A percentile compares a stretch with the other conserved stretches of the same genome.
These are phyloP conservation scores for Cylindrotheca fusiformis DNA, from an alignment of 108 stramenopile genomes.

Conservation along the genomic window DNA sequence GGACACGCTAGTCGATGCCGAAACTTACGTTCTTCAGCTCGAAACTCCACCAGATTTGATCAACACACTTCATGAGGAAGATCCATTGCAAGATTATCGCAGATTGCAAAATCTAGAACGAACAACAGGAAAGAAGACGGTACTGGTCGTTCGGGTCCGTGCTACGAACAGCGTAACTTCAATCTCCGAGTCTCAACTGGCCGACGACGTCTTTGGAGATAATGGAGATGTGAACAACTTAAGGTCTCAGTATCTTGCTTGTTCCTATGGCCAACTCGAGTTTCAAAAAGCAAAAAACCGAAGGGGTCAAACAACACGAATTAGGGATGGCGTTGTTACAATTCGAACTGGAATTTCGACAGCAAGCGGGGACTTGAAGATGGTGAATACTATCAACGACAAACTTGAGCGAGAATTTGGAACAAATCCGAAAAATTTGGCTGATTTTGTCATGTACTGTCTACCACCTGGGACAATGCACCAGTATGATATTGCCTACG, in stretches of 20 bases:
- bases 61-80: neutral
- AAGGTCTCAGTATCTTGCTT: slow-evolving; percentile 20
- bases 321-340: neutral
- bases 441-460: slow-evolving; percentile 47
- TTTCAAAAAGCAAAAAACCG: slow-evolving; percentile 3
- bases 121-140: neutral
- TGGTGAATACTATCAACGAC: neutral
- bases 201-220: slow-evolving; percentile 4
- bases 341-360: neutral
- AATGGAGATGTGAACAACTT: slow-evolving; percentile 18
- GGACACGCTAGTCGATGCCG: neutral
- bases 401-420: neutral
- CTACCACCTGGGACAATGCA: slow-evolving; percentile 37
- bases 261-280: slow-evolving; percentile 27
- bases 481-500: slow-evolving; percentile 13
- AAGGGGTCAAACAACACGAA: neutral
- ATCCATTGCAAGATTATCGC: neutral
- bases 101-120: neutral
- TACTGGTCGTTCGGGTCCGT: slow-evolving; percentile 31
- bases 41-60: neutral
- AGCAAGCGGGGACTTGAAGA: neutral
- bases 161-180: slow-evolving; percentile 11
- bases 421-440: neutral
- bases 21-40: neutral
- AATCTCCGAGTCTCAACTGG: neutral